Evolutionary conservation across 768 basidiomycete genomes (phyloP).

Genomic region (Exidia glandulosa): DNA sequence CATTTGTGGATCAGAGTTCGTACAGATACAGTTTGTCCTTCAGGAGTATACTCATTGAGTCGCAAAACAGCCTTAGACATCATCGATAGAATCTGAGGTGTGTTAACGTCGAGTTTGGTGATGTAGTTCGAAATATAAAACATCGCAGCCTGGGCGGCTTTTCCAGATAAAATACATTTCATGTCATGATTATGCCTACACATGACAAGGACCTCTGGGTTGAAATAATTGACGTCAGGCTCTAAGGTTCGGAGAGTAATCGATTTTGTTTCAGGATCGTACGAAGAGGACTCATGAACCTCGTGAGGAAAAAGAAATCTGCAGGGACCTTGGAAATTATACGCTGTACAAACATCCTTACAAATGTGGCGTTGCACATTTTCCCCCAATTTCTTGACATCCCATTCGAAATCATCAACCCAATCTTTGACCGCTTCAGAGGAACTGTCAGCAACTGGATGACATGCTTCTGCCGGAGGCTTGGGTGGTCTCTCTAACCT

Average conservation of each 20-base stretch:
- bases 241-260: constrained; percentile 19
- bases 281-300: constrained; percentile 16
- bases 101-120: constrained; percentile 21
- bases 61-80: constrained; percentile 15
- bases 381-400: constrained; percentile 15
- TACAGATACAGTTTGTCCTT: constrained; percentile 3
- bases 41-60: not conserved
- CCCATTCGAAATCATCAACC: constrained; percentile 6
- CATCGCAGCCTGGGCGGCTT: constrained; percentile 24
- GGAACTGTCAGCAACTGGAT: not conserved
- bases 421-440: constrained; percentile 2
- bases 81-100: constrained; percentile 15
- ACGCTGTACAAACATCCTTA: constrained; percentile 19
- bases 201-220: constrained; percentile 23
- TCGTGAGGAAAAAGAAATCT: constrained; percentile 26
- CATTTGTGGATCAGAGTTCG: constrained; percentile 21
- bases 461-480: constrained; percentile 1
- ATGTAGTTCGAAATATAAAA: constrained; percentile 28
- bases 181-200: constrained; percentile 25
- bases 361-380: constrained; percentile 13
- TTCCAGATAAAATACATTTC: constrained; percentile 24
- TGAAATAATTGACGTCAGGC: constrained; percentile 20
- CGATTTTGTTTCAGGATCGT: constrained; percentile 21
- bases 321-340: constrained; percentile 17
- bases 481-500: constrained; percentile 13